A percentile compares a stretch with the other conserved stretches of the same genome.
These are phyloP conservation scores for Vickermania spadyakhi DNA, from an alignment of 208 protist genomes.

Conservation along the genomic window DNA sequence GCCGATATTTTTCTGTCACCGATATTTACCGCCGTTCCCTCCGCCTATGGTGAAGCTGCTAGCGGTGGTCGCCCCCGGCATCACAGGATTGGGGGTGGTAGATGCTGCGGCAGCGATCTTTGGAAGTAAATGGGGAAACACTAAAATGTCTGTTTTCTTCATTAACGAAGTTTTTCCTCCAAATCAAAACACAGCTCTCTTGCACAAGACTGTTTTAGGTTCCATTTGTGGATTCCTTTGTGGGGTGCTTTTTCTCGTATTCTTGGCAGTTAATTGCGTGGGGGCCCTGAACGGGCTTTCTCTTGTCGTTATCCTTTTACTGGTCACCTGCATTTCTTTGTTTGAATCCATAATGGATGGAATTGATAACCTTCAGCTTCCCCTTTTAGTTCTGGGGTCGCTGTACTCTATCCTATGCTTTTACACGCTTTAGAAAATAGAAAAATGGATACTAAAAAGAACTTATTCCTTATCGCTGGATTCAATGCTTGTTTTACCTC, in stretches of 20 bases:
- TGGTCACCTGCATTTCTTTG: too few species aligned
- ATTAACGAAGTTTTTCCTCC: conserved; percentile 71
- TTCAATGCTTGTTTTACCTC: too few species aligned
- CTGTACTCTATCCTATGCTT: conserved; percentile 63
- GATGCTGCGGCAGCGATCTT: conserved; percentile 78
- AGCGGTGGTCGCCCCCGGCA: conserved; percentile 73
- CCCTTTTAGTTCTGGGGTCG: conserved; percentile 66
- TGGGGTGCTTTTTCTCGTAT: conserved; percentile 57
- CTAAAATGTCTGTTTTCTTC: conserved; percentile 60
- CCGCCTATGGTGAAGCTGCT: conserved; percentile 58
- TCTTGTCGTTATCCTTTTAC: too few species aligned
- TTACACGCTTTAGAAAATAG: too few species aligned
- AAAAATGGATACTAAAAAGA: too few species aligned
- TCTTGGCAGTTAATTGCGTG: too few species aligned
- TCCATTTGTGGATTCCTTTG: conserved; percentile 60
- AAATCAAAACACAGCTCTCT: conserved; percentile 70
- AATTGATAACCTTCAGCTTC: conserved; percentile 85
- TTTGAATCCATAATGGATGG: conserved; percentile 85
- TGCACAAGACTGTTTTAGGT: conserved; percentile 85
- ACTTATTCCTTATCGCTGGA: too few species aligned
- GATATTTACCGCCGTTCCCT: conserved; percentile 19
- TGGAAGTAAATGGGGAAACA: conserved; percentile 30
- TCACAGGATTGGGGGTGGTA: conserved; percentile 75
- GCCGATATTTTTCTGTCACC: conserved; percentile 65
- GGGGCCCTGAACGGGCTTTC: too few species aligned